A percentile compares a stretch with the other conserved stretches of the same genome.
Conservation (phyloP, 2,329 filamentous ascomycete genomes). For the Epichloe elymi region DNA sequence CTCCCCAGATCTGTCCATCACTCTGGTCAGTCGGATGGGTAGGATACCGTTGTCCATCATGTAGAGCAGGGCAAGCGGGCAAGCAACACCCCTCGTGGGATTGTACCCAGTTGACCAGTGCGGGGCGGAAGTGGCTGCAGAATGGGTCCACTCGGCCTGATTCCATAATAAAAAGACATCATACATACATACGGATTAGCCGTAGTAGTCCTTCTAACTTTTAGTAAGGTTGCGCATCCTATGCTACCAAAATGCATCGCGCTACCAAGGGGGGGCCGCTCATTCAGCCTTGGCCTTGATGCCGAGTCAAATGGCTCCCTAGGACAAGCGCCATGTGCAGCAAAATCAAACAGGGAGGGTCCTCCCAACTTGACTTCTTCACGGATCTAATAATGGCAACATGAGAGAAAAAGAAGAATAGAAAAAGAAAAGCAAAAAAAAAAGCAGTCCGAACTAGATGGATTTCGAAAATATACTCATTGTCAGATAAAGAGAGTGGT, state of each 20-base stretch:
- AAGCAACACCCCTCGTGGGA: not conserved
- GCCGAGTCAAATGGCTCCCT: not conserved
- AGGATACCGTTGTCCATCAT: no score
- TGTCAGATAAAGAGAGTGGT: constrained; percentile 7
- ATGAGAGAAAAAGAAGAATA: no score
- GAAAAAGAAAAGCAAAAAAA: not conserved
- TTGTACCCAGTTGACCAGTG: not conserved
- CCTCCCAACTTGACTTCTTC: no score
- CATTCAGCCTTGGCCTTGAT: not conserved
- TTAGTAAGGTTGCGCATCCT: no score
- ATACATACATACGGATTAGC: no score
- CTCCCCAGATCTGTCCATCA: no score
- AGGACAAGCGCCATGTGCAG: not conserved
- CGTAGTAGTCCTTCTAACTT: not conserved
- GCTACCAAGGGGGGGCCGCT: not conserved
- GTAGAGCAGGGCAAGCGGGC: not conserved
- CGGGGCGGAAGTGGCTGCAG: not conserved
- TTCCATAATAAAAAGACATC: not conserved
- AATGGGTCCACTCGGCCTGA: not conserved
- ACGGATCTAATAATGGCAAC: no score
- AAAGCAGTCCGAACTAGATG: not conserved
- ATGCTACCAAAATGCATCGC: not conserved
- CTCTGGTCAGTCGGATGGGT: no score
- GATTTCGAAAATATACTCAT: not conserved
- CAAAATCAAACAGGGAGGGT: not conserved